These are phyloP conservation scores for Carex littledalei DNA, from an alignment of 176 grass and related monocot species.

Conservation along the genomic window DNA sequence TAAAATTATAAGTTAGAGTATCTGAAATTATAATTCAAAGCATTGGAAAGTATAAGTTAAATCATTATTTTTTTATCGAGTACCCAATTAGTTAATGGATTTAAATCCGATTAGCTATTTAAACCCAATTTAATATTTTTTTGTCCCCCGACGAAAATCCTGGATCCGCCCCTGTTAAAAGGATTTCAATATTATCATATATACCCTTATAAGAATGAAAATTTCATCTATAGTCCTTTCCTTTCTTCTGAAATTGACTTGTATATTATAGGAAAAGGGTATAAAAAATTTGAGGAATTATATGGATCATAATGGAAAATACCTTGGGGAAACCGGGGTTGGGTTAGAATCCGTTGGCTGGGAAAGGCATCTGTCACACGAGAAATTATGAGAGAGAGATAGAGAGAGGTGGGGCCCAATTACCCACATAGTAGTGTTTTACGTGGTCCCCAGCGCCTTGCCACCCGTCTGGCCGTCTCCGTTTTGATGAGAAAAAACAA, in stretches of 20 bases:
- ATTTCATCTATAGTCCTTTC: background rate
- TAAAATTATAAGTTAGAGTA: no score
- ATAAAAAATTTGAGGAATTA: background rate
- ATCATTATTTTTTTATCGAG: no score
- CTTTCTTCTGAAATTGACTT: background rate
- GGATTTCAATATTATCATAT: background rate
- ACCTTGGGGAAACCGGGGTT: background rate
- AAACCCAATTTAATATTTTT: no score
- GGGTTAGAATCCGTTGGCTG: background rate
- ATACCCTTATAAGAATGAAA: background rate
- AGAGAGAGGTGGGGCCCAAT: background rate
- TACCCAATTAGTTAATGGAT: no score
- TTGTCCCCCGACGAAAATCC: no score
- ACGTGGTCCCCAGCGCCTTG: background rate
- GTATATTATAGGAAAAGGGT: no score
- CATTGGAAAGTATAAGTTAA: no score
- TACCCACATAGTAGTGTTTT: background rate
- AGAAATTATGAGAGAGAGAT: conserved; percentile 5
- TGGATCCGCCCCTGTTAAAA: background rate
- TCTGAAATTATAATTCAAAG: no score
- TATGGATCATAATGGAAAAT: background rate
- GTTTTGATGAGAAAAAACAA: background rate
- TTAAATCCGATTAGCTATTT: no score
- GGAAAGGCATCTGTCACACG: background rate
- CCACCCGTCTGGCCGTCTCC: background rate